A percentile compares a stretch with the other conserved stretches of the same genome.
Conservation (phyloP, 306 rosid genomes). For the Cajanus cajan region DNA sequence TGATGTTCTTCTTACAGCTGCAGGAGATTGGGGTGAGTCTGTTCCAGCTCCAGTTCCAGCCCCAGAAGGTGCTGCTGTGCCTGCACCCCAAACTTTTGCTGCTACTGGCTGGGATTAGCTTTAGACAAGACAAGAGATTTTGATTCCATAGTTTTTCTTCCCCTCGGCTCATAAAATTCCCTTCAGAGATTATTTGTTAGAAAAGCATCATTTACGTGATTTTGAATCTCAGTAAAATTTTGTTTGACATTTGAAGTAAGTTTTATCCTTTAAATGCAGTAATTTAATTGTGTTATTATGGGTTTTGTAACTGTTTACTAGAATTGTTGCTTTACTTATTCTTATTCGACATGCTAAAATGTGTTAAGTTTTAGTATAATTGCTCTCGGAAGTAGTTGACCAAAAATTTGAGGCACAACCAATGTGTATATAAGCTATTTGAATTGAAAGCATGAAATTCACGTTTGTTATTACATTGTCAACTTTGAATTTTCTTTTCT, state of each 20-base stretch:
- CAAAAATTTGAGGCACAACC: no score
- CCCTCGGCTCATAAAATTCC: not conserved
- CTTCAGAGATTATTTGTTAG: not conserved
- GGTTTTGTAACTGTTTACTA: not conserved
- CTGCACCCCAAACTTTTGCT: not conserved
- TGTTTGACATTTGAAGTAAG: not conserved
- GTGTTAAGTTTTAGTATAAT: not conserved
- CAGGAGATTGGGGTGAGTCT: constrained; percentile 37
- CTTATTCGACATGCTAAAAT: not conserved
- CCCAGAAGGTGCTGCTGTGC: not conserved
- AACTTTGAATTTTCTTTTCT: no score
- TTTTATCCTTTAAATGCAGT: not conserved
- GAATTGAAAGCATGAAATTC: no score
- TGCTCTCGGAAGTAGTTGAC: no score
- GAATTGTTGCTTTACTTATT: not conserved
- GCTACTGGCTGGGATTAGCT: constrained; percentile 35
- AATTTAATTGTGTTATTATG: not conserved
- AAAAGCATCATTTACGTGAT: not conserved
- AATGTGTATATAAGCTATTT: no score
- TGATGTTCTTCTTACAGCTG: not conserved
- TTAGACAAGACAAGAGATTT: not conserved
- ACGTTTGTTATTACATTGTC: no score
- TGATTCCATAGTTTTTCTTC: not conserved
- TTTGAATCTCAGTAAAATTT: not conserved
- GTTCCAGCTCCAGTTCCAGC: constrained; percentile 26